Conservation (phyloP, 495 filamentous ascomycete species). For the Darksidea phi region DNA sequence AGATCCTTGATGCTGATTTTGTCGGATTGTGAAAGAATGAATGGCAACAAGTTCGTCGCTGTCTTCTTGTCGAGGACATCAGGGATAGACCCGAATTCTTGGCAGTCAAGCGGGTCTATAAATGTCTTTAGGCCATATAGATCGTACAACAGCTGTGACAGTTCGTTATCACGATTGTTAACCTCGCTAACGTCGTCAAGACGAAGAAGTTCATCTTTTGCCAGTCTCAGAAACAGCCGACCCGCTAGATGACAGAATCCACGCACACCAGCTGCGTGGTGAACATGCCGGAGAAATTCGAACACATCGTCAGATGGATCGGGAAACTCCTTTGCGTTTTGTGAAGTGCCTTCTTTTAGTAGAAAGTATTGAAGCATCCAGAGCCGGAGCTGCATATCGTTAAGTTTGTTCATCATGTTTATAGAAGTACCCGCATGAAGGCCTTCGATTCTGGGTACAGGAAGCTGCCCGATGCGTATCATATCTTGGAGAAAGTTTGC, state of each 20-base stretch:
- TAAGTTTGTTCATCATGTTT: conserved; percentile 59
- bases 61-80: conserved; percentile 75
- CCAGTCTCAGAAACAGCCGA: conserved; percentile 82
- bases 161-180: conserved; percentile 56
- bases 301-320: conserved; percentile 66
- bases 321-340: conserved; percentile 62
- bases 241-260: conserved; percentile 82
- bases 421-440: conserved; percentile 40
- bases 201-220: conserved; percentile 66
- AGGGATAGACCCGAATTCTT: conserved; percentile 71
- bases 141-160: conserved; percentile 85
- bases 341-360: conserved; percentile 69
- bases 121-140: conserved; percentile 80
- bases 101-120: conserved; percentile 60
- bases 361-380: conserved; percentile 80
- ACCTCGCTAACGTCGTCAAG: conserved; percentile 44
- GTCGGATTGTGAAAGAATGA: conserved; percentile 74
- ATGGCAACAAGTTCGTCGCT: conserved; percentile 75
- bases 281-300: conserved; percentile 72
- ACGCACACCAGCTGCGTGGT: conserved; percentile 81
- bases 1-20: conserved; percentile 88
- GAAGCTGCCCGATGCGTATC: conserved; percentile 66
- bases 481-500: conserved; percentile 81
- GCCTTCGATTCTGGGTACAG: conserved; percentile 45
- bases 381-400: conserved; percentile 83